Evolutionary conservation across 2,329 filamentous ascomycete species (phyloP), one percentile per base, ranked within the genome.

Genomic region (Exophiala alcalophila): DNA sequence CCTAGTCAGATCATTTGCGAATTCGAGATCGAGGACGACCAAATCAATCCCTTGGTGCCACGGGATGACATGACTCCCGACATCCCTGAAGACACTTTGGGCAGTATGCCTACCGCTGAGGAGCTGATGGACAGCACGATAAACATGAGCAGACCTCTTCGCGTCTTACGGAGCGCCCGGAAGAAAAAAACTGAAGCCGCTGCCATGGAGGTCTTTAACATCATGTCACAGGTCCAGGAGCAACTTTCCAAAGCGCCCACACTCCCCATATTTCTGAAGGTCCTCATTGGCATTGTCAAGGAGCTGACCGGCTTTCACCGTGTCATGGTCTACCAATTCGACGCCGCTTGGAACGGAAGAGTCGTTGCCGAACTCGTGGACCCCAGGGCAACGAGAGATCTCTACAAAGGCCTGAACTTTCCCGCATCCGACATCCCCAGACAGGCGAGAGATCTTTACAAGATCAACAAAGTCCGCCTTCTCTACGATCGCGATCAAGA

Each of bases 301-400:
- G 89, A 95, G 58, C 62, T 95, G 34, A 94, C 88, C 0, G 88
- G 89, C 0, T 95, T 95, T 52, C 89, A 94, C 59, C 84, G 89
- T 9, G 86, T 94, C 33, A 90, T 95, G 86, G 77, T 95, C 2
- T 95, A 94, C 58, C 87, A 94, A 61, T 95, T 95, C 52, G 89
- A 95, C 61, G 72, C 80, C 4, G 65, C 74, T 1, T 92, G 84
- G 72, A 94, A 94, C 56, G 89, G 88, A 12, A 81, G 85, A 42
- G 88, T 94, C 1, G 88, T 94, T 4, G 88, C 88, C 0, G 89
- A 95, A 61, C 69, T 94, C 8, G 84, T 94, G 6, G 86, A 95
- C 60, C 85, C 86, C 1, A 72, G 78, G 12, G 80, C 83, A 21
- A 91, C 87, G 0, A 82, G 83, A 40, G 89, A 94, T 61, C 67